Percentiles rank a stretch among this genome's conserved stretches.
Conservation (phyloP, 192 early-diverging fungal genomes). For the Entomortierella parvispora region DNA sequence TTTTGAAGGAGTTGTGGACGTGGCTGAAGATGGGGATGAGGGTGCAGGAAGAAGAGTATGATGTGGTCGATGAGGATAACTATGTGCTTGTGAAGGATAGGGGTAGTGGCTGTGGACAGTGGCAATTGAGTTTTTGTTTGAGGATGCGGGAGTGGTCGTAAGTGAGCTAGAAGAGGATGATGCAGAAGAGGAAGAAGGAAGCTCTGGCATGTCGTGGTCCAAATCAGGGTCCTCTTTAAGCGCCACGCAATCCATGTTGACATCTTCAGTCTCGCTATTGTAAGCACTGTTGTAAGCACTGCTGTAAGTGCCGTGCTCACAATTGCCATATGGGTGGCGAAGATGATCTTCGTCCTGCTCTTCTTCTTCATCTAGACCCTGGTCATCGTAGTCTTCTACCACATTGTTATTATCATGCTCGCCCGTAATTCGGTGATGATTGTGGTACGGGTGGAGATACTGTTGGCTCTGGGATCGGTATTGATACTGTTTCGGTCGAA, state of each 20-base stretch:
- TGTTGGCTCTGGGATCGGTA: slow-evolving; percentile 3
- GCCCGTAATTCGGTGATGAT: slow-evolving; percentile 8
- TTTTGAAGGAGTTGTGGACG: slow-evolving; percentile 3
- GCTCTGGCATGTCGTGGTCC: slow-evolving; percentile 41
- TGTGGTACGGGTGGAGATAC: slow-evolving; percentile 8
- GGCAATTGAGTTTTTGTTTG: too few species aligned
- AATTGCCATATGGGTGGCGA: slow-evolving; percentile 24
- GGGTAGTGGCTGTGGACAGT: slow-evolving; percentile 2
- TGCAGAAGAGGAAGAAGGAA: slow-evolving; percentile 26
- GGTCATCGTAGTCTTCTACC: slow-evolving; percentile 21
- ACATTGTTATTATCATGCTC: slow-evolving; percentile 25
- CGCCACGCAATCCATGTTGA: slow-evolving; percentile 42
- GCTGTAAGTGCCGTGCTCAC: slow-evolving; percentile 38
- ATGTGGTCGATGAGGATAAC: slow-evolving; percentile 1
- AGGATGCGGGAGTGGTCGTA: too few species aligned
- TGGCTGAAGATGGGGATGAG: slow-evolving; percentile 5
- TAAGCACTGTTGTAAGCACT: slow-evolving; percentile 38
- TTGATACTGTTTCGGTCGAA: background rate
- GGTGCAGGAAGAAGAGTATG: background rate
- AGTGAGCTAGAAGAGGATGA: slow-evolving; percentile 8
- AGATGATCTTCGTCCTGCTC: slow-evolving; percentile 24
- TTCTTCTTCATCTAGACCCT: slow-evolving; percentile 21
- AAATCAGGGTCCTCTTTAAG: slow-evolving; percentile 22
- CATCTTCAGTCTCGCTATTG: slow-evolving; percentile 45
- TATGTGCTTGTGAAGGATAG: slow-evolving; percentile 3